Evolutionary conservation across 1,284 basidiomycete genomes (phyloP).

Genomic region (Coniferiporia weirii): DNA sequence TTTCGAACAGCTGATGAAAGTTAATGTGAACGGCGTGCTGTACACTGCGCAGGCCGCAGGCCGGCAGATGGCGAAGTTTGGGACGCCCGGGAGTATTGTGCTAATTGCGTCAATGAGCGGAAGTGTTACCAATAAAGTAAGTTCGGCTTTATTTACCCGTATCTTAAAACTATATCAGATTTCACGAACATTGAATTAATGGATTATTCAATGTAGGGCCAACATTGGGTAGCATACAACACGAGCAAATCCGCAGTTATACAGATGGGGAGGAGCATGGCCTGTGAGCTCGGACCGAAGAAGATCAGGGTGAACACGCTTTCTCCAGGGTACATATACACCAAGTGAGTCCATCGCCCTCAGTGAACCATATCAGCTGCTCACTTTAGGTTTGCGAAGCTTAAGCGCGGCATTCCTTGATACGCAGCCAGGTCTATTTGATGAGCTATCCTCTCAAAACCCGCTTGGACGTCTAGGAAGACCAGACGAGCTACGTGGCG

Average conservation of each 20-base stretch:
- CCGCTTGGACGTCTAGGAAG: constrained; percentile 73
- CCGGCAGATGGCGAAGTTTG: constrained; percentile 65
- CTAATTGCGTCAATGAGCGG: constrained; percentile 85
- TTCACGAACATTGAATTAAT: neutral
- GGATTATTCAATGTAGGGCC: constrained; percentile 38
- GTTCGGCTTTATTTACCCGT: neutral
- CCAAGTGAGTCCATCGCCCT: constrained; percentile 41
- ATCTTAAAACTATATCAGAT: neutral
- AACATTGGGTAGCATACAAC: constrained; percentile 76
- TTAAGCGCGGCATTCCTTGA: constrained; percentile 79
- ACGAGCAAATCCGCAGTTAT: constrained; percentile 77
- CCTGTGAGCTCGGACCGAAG: constrained; percentile 71
- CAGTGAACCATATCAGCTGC: neutral
- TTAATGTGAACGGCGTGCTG: constrained; percentile 74
- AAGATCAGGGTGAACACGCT: constrained; percentile 74
- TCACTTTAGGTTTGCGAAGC: neutral
- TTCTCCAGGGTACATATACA: constrained; percentile 74
- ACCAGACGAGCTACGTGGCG: constrained; percentile 75
- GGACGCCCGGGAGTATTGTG: constrained; percentile 70
- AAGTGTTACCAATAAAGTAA: constrained; percentile 73
- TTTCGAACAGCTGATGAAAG: constrained; percentile 67
- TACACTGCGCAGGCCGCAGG: constrained; percentile 33
- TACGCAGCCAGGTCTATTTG: constrained; percentile 57
- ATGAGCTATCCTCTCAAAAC: constrained; percentile 71
- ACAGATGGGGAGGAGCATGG: constrained; percentile 81